phyloP scores from a whole-genome alignment of 257 asterid genomes.

The Jaltomata sinuosa region DNA sequence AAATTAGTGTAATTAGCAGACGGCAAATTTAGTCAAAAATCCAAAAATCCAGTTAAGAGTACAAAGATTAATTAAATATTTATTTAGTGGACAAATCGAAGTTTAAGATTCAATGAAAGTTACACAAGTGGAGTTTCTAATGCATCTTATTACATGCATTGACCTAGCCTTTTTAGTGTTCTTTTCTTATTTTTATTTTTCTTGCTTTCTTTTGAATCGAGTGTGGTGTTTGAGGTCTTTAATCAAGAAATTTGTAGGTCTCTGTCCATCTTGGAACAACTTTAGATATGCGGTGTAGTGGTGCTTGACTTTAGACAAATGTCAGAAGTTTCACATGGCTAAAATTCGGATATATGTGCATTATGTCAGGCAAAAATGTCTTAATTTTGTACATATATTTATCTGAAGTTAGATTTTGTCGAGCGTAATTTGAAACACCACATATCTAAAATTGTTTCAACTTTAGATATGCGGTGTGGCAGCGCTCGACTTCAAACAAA shows the following conservation, averaged over 20 bases:
- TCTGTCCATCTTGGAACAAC: neutral
- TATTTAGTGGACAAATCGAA: neutral
- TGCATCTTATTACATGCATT: neutral
- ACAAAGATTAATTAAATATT: neutral
- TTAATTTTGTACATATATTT: neutral
- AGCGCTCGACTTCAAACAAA: too few relatives aligned
- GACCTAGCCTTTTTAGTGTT: neutral
- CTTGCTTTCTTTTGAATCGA: neutral
- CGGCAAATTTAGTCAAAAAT: conserved; percentile 4
- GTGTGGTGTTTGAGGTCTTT: neutral
- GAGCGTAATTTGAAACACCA: too few relatives aligned
- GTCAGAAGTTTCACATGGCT: neutral
- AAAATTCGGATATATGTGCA: neutral
- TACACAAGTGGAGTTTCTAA: conserved; percentile 15
- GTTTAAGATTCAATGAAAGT: conserved; percentile 11
- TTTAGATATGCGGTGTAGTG: neutral
- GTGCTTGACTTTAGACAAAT: neutral
- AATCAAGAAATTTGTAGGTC: too few relatives aligned
- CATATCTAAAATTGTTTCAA: too few relatives aligned
- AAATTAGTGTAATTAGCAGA: conserved; percentile 6
- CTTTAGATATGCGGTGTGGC: too few relatives aligned
- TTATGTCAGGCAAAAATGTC: too few relatives aligned
- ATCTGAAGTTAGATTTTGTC: neutral
- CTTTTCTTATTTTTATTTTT: neutral
- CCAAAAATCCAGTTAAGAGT: neutral